A percentile compares a stretch with the other conserved stretches of the same genome.
phyloP scores from a whole-genome alignment of 129 eudicot genomes.

The Helianthus tuberosus region DNA sequence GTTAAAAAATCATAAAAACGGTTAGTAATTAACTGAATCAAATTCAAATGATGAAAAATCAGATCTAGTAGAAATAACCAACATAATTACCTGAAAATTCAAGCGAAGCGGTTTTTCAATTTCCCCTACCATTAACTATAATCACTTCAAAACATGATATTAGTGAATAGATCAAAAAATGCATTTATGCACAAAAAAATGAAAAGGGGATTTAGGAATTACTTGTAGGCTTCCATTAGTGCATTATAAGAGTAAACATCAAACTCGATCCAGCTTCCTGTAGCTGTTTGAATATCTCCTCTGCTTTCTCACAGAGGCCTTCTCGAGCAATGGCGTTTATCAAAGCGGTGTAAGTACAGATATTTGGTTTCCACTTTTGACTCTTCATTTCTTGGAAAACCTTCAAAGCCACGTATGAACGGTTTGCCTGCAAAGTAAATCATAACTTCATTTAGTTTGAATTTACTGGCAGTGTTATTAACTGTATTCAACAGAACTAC shows the following conservation, averaged over 20 bases:
- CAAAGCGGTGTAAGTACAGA: constrained; percentile 88
- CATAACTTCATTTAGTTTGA: not conserved
- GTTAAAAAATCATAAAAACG: constrained; percentile 1
- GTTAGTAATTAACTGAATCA: constrained; percentile 12
- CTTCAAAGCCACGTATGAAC: constrained; percentile 89
- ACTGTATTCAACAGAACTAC: not conserved
- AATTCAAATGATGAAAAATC: constrained; percentile 22
- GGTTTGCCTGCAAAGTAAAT: constrained; percentile 54
- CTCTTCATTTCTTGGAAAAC: constrained; percentile 74
- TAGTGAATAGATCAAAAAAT: not conserved
- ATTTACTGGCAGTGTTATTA: not conserved
- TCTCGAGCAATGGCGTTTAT: constrained; percentile 91
- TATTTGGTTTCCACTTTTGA: constrained; percentile 75
- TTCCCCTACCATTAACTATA: constrained; percentile 34
- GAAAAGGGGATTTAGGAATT: constrained; percentile 4
- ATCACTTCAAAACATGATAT: constrained; percentile 29
- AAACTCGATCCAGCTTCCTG: constrained; percentile 91
- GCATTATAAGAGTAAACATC: constrained; percentile 95
- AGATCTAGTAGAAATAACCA: constrained; percentile 32
- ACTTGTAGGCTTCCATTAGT: constrained; percentile 97
- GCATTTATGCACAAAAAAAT: not conserved
- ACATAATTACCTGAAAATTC: constrained; percentile 32
- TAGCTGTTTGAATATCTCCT: constrained; percentile 78
- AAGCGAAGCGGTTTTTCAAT: constrained; percentile 35
- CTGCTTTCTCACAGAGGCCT: constrained; percentile 96